Percentiles rank a stretch among this genome's conserved stretches.
phyloP scores from a whole-genome alignment of 179 eudicot species.

The Kewa caespitosa region DNA sequence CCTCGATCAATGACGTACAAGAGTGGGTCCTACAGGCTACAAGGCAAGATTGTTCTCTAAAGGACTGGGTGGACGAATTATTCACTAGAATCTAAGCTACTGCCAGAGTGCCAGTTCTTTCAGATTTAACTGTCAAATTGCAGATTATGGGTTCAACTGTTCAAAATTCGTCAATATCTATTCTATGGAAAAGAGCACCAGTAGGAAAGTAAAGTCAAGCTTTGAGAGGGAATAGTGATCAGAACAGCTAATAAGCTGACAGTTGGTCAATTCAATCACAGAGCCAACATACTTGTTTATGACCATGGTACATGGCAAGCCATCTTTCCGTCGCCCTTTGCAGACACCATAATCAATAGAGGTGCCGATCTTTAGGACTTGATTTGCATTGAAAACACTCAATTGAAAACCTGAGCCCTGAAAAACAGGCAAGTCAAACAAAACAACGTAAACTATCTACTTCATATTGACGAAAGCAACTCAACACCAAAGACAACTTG shows the following conservation, averaged over 20 bases:
- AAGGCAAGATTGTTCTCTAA: too few species aligned
- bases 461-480: neutral
- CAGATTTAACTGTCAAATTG: too few species aligned
- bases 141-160: neutral
- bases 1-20: too few species aligned
- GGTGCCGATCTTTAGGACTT: slow-evolving; percentile 77
- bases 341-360: slow-evolving; percentile 88
- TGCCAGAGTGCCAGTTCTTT: too few species aligned
- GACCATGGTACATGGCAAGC: slow-evolving; percentile 57
- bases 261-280: neutral
- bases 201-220: neutral
- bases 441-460: neutral
- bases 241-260: neutral
- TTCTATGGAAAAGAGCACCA: neutral
- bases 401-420: slow-evolving; percentile 76
- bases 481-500: slow-evolving; percentile 5
- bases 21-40: too few species aligned
- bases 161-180: neutral
- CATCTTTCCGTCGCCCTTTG: slow-evolving; percentile 78
- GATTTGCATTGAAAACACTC: slow-evolving; percentile 64
- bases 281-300: slow-evolving; percentile 50
- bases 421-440: slow-evolving; percentile 12
- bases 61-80: too few species aligned
- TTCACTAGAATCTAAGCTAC: neutral
- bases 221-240: neutral